Evolutionary conservation across 2,329 filamentous ascomycete genomes (phyloP).

Genomic region (Curvularia verruculosa): DNA sequence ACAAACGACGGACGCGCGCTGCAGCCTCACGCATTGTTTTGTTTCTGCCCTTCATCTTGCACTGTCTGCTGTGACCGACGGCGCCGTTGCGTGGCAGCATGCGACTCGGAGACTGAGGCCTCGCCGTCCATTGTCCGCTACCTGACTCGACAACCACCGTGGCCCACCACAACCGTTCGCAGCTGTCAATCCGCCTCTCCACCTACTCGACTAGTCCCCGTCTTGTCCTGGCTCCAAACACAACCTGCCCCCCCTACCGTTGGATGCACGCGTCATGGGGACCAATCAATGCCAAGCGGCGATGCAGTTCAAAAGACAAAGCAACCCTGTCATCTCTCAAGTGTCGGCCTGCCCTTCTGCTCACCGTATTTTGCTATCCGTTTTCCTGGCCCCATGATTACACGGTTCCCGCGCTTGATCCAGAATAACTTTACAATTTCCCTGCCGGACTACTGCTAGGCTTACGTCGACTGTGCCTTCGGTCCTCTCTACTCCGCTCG

Average conservation of each 20-base stretch:
- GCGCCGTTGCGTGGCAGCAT: background rate
- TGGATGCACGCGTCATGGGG: slow-evolving; percentile 23
- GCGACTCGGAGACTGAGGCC: background rate
- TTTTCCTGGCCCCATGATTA: background rate
- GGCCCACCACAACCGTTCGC: slow-evolving; percentile 1
- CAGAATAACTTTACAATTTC: background rate
- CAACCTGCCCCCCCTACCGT: slow-evolving; percentile 13
- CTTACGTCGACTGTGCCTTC: background rate
- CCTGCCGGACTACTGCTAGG: background rate
- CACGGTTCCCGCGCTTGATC: slow-evolving; percentile 10
- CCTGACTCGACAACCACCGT: background rate
- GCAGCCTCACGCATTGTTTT: slow-evolving; percentile 20
- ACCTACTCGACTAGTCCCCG: slow-evolving; percentile 13
- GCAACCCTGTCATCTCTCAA: slow-evolving; percentile 22
- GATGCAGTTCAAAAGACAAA: slow-evolving; percentile 17
- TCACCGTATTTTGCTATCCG: slow-evolving; percentile 28
- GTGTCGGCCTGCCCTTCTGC: slow-evolving; percentile 8
- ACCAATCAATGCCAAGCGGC: slow-evolving; percentile 18
- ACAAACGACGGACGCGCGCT: slow-evolving; percentile 10
- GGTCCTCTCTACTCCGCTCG: background rate
- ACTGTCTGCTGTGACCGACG: too few species aligned
- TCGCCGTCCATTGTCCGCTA: background rate
- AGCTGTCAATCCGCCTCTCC: slow-evolving; percentile 8
- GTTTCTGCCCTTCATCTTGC: background rate
- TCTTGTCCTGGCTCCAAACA: slow-evolving; percentile 8